Percentiles rank a stretch among this genome's conserved stretches.
phyloP scores from a whole-genome alignment of 306 rosid genomes.

The Glycine soja region DNA sequence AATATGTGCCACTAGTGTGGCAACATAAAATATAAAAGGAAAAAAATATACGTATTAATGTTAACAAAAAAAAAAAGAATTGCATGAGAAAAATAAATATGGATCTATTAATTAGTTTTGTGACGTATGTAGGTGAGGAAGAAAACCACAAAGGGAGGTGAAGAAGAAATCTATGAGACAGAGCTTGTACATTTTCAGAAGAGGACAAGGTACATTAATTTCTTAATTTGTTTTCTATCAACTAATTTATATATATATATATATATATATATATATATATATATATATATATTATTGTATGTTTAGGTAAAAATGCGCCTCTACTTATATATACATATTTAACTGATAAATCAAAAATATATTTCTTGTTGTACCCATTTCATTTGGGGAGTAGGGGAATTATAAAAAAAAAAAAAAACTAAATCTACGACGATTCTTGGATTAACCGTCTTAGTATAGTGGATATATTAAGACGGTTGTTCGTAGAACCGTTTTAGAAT shows the following conservation, averaged over 20 bases:
- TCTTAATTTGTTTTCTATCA: not conserved
- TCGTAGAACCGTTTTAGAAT: too few relatives aligned
- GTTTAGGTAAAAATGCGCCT: too few relatives aligned
- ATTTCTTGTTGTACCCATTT: too few relatives aligned
- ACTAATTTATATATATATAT: too few relatives aligned
- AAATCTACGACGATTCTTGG: too few relatives aligned
- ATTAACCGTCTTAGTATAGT: too few relatives aligned
- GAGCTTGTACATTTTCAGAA: conserved; percentile 86
- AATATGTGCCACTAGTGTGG: not conserved
- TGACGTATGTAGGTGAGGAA: conserved; percentile 64
- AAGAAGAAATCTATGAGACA: conserved; percentile 68
- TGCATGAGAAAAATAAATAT: not conserved
- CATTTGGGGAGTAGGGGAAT: too few relatives aligned
- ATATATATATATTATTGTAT: too few relatives aligned
- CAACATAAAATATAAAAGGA: not conserved
- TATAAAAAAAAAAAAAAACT: too few relatives aligned
- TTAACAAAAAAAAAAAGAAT: not conserved
- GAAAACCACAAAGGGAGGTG: conserved; percentile 53
- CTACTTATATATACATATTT: too few relatives aligned
- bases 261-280: not conserved
- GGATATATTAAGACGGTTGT: too few relatives aligned
- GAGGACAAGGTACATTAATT: conserved; percentile 70
- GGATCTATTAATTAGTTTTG: conserved; percentile 33
- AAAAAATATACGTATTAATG: not conserved
- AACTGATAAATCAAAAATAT: too few relatives aligned